Evolutionary conservation across 371 early-diverging fungal species (phyloP).

Genomic region (Syncephalis fuscata): DNA sequence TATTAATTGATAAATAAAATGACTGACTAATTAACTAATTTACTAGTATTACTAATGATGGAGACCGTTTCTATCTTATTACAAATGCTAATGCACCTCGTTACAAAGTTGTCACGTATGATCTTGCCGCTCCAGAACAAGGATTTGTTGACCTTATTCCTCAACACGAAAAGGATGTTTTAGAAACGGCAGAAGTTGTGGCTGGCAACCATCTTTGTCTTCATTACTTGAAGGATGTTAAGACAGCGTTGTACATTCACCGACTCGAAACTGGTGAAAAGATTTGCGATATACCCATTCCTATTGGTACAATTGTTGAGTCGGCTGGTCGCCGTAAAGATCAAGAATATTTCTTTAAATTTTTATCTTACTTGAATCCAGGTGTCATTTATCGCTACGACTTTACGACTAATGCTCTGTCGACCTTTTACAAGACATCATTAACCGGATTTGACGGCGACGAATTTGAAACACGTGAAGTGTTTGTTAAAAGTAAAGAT

Average conservation of each 20-base stretch:
- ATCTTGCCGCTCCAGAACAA: constrained; percentile 24
- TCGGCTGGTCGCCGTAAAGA: constrained; percentile 9
- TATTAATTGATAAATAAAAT: too few relatives aligned
- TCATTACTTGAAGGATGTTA: constrained; percentile 38
- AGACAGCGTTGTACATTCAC: constrained; percentile 11
- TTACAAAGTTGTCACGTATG: constrained; percentile 32
- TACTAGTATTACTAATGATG: constrained; percentile 31
- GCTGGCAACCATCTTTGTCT: constrained; percentile 31
- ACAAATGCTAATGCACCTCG: constrained; percentile 41
- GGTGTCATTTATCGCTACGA: constrained; percentile 30
- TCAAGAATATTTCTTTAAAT: constrained; percentile 24
- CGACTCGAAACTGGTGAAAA: constrained; percentile 11
- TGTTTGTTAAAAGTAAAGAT: constrained; percentile 37
- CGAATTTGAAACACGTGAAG: constrained; percentile 30
- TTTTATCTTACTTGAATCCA: constrained; percentile 30
- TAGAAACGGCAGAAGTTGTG: constrained; percentile 16
- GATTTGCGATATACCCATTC: constrained; percentile 8
- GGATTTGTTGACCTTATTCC: constrained; percentile 37
- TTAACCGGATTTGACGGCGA: constrained; percentile 22
- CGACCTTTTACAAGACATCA: constrained; percentile 17
- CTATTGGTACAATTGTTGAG: constrained; percentile 11
- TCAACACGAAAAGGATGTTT: constrained; percentile 22
- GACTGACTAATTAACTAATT: background rate
- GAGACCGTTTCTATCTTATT: constrained; percentile 32
- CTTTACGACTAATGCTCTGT: constrained; percentile 7